Conservation (phyloP, 768 basidiomycete species). For the Nevesoporus exiguus region DNA sequence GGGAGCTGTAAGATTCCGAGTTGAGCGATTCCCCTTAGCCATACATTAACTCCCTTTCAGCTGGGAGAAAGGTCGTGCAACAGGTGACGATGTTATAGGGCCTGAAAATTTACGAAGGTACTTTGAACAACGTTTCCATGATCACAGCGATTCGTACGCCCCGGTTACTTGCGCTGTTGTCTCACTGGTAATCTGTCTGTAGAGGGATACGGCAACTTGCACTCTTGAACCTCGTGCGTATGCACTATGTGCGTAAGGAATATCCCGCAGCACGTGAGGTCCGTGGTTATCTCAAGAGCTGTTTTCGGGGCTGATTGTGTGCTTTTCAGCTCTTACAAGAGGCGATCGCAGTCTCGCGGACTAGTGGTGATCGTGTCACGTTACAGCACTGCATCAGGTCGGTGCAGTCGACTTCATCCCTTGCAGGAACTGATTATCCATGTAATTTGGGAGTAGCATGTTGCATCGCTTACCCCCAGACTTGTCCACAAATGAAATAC, state of each 20-base stretch:
- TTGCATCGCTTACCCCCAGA: conserved; percentile 64
- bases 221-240: conserved; percentile 68
- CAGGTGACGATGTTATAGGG: conserved; percentile 67
- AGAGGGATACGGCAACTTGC: conserved; percentile 82
- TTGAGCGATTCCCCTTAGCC: background rate
- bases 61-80: conserved; percentile 61
- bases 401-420: conserved; percentile 24
- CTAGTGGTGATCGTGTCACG: conserved; percentile 64
- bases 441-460: conserved; percentile 43
- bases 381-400: conserved; percentile 78
- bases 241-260: conserved; percentile 74
- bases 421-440: conserved; percentile 12
- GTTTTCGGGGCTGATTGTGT: background rate
- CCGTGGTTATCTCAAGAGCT: conserved; percentile 4
- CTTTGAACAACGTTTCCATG: conserved; percentile 85
- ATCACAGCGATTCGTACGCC: conserved; percentile 74
- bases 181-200: background rate
- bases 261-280: conserved; percentile 68
- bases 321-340: conserved; percentile 60
- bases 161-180: background rate
- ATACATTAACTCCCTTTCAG: conserved; percentile 34
- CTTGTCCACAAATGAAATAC: conserved; percentile 36
- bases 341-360: conserved; percentile 75
- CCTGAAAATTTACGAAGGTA: conserved; percentile 71
- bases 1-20: conserved; percentile 48